These are phyloP conservation scores for Grosmannia serpens DNA, from an alignment of 2,329 filamentous ascomycete species.

Conservation along the genomic window DNA sequence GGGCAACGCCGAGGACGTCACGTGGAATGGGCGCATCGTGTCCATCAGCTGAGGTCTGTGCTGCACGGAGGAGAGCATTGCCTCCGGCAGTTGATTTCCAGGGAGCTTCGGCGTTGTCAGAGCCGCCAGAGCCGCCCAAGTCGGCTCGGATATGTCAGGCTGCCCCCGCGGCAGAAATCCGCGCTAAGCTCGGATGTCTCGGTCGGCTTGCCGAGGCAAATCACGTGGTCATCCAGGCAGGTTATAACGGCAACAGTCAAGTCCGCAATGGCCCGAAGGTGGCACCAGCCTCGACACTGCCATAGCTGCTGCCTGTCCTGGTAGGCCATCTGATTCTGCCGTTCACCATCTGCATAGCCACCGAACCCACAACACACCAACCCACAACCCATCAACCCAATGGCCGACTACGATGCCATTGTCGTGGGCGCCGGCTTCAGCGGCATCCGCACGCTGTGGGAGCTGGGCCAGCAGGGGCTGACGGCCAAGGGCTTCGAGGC, in stretches of 20 bases:
- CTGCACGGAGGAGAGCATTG: no score
- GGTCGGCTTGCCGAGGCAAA: background rate
- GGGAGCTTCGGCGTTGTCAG: background rate
- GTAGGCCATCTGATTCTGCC: background rate
- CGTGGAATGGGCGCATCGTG: background rate
- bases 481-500: conserved; percentile 57
- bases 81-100: no score
- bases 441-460: conserved; percentile 62
- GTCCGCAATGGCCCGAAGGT: background rate
- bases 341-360: background rate
- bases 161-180: no score
- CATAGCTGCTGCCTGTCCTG: no score
- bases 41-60: no score
- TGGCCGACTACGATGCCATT: conserved; percentile 34
- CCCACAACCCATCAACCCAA: background rate
- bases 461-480: conserved; percentile 40
- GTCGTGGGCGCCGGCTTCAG: conserved; percentile 63
- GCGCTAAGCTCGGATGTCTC: background rate
- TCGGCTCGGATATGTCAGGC: background rate
- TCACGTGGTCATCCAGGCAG: background rate
- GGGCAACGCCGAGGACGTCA: background rate
- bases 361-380: background rate
- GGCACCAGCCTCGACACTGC: no score
- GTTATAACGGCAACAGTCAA: background rate
- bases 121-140: background rate